Percentiles rank a stretch among this genome's conserved stretches.
Evolutionary conservation across 2,329 filamentous ascomycete species (phyloP).

Genomic region (Pezicula rhizophila): DNA sequence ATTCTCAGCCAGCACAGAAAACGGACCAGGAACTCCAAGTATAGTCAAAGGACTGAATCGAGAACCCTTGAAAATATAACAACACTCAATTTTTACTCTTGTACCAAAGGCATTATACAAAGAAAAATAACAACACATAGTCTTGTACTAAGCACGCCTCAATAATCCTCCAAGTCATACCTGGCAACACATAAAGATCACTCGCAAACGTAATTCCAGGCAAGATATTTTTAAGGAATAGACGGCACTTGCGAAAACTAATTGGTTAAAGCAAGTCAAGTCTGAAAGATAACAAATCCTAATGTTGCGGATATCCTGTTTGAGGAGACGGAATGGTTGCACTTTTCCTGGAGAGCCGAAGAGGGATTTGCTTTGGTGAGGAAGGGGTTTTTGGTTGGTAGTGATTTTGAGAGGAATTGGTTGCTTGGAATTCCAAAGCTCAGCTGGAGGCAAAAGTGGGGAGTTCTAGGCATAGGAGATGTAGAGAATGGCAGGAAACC

Average conservation of each 20-base stretch:
- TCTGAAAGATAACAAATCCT: slow-evolving; percentile 43
- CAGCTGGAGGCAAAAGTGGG: neutral
- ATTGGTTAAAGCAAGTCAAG: slow-evolving; percentile 56
- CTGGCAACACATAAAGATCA: slow-evolving; percentile 57
- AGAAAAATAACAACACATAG: slow-evolving; percentile 59
- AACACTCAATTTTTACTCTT: neutral
- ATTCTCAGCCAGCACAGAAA: slow-evolving; percentile 61
- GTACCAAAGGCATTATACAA: slow-evolving; percentile 12
- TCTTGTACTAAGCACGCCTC: slow-evolving; percentile 60
- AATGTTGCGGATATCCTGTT: slow-evolving; percentile 41
- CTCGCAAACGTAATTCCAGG: slow-evolving; percentile 63
- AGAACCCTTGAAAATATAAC: slow-evolving; percentile 31
- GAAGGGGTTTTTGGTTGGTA: slow-evolving; percentile 3
- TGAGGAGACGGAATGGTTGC: slow-evolving; percentile 46
- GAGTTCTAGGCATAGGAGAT: neutral
- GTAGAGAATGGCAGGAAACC: neutral
- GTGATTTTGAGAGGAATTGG: neutral
- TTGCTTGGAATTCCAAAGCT: neutral
- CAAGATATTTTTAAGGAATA: slow-evolving; percentile 64
- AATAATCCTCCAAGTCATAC: slow-evolving; percentile 58
- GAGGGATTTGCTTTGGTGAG: slow-evolving; percentile 2
- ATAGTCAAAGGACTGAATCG: slow-evolving; percentile 60
- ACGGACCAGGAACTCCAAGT: slow-evolving; percentile 59
- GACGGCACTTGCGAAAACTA: slow-evolving; percentile 56
- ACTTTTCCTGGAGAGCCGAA: slow-evolving; percentile 36